A percentile compares a stretch with the other conserved stretches of the same genome.
These are phyloP conservation scores for Kickxella alabastrina DNA, from an alignment of 192 early-diverging fungal genomes.

Conservation along the genomic window DNA sequence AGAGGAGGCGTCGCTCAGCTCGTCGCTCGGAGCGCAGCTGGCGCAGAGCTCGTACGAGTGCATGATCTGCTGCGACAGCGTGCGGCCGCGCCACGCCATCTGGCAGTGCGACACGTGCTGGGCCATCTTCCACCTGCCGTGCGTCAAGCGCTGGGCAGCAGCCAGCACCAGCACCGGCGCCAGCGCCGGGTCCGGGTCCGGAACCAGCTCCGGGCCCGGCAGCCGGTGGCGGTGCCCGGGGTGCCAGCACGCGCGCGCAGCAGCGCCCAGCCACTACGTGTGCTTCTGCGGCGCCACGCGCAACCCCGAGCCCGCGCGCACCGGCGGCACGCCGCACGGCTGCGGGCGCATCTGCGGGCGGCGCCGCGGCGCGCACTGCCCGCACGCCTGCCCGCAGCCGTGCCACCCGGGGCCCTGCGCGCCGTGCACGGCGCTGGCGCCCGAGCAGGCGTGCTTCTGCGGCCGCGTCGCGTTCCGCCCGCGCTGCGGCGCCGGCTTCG, in stretches of 20 bases:
- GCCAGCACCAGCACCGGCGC: conserved; percentile 48
- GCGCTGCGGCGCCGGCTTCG: conserved; percentile 69
- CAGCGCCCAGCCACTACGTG: conserved; percentile 67
- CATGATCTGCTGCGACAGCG: conserved; percentile 92
- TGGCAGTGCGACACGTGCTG: conserved; percentile 89
- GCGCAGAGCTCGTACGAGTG: conserved; percentile 80
- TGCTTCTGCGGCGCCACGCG: conserved; percentile 86
- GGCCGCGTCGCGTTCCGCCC: conserved; percentile 63
- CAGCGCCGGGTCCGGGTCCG: too few species aligned
- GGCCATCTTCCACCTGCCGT: conserved; percentile 87
- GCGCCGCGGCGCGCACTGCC: conserved; percentile 55
- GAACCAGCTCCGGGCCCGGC: too few species aligned
- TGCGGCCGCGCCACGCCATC: conserved; percentile 63
- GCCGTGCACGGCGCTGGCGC: conserved; percentile 79
- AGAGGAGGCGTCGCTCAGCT: conserved; percentile 17
- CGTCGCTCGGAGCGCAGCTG: conserved; percentile 62
- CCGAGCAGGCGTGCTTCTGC: conserved; percentile 78
- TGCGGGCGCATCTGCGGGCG: conserved; percentile 78
- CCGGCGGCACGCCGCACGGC: conserved; percentile 71
- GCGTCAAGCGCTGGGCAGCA: conserved; percentile 75
- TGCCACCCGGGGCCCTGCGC: conserved; percentile 96
- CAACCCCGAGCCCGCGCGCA: conserved; percentile 61
- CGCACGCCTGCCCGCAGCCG: conserved; percentile 73
- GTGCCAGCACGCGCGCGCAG: conserved; percentile 69
- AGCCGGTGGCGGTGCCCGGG: conserved; percentile 85